phyloP scores from a whole-genome alignment of 2,329 filamentous ascomycete species.

The Paraphoma chrysanthemicola region DNA sequence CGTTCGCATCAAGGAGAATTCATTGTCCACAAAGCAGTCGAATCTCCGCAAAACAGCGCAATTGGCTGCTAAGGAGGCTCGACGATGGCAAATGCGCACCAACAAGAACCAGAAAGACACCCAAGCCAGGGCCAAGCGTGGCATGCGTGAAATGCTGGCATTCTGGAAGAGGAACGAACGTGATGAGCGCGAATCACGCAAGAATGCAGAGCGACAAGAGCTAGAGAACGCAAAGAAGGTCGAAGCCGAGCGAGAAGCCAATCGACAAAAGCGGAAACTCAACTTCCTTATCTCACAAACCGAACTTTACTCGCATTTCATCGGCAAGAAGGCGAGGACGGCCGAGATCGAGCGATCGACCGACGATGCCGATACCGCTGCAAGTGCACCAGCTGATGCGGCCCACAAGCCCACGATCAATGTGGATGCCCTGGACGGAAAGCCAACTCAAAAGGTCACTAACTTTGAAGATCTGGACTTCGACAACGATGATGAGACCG shows the following conservation, averaged over 20 bases:
- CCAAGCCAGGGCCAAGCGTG: constrained; percentile 93
- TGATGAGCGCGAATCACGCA: constrained; percentile 92
- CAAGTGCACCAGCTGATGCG: constrained; percentile 45
- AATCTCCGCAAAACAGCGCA: constrained; percentile 98
- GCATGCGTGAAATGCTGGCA: constrained; percentile 99
- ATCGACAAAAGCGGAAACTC: constrained; percentile 96
- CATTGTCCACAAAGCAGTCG: constrained; percentile 85
- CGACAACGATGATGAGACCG: constrained; percentile 89
- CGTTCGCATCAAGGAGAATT: constrained; percentile 84
- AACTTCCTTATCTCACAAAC: constrained; percentile 99
- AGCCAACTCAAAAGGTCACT: constrained; percentile 75
- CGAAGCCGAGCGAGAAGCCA: constrained; percentile 96
- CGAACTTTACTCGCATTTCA: constrained; percentile 98
- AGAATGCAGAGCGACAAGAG: constrained; percentile 93
- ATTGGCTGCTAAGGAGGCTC: constrained; percentile 94
- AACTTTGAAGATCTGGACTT: constrained; percentile 96
- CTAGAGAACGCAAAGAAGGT: constrained; percentile 96
- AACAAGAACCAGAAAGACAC: constrained; percentile 99
- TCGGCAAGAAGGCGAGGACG: constrained; percentile 98
- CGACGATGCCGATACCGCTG: constrained; percentile 68
- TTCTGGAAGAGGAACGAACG: constrained; percentile 99
- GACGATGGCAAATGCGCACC: constrained; percentile 94
- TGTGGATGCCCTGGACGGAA: constrained; percentile 55
- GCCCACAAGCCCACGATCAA: constrained; percentile 54
- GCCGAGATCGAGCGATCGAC: constrained; percentile 91